These are phyloP conservation scores for Vaccinium vitisidaea DNA, from an alignment of 148 eudicot species.

Conservation along the genomic window DNA sequence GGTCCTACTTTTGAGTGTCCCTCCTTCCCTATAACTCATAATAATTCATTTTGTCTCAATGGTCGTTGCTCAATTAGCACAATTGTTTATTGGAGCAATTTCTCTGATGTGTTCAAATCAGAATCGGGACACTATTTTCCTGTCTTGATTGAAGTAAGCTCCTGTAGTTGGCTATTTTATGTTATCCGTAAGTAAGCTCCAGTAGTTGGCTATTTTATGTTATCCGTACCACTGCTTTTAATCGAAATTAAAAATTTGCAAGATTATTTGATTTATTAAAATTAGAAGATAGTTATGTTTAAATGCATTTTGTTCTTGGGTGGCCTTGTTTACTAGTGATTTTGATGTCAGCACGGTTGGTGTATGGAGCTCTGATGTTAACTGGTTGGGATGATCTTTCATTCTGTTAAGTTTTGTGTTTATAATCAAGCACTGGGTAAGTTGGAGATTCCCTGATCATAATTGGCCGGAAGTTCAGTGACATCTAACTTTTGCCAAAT, in stretches of 20 bases:
- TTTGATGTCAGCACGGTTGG: not conserved
- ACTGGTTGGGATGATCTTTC: not conserved
- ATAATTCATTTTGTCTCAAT: not conserved
- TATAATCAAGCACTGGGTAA: not conserved
- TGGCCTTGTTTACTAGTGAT: not conserved
- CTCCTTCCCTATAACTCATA: not conserved
- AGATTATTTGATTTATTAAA: not conserved
- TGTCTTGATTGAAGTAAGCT: constrained; percentile 1
- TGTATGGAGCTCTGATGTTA: constrained; percentile 3
- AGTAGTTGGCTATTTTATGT: not conserved
- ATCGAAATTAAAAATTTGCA: not conserved
- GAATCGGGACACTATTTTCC: not conserved
- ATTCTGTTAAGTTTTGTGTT: not conserved
- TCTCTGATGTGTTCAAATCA: not conserved
- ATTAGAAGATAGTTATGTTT: not conserved
- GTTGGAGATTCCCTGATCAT: constrained; percentile 6
- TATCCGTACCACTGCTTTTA: not conserved
- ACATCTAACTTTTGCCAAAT: not conserved
- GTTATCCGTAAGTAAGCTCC: not conserved
- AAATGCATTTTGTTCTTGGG: not conserved
- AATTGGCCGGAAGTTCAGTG: not conserved
- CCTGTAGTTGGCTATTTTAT: not conserved
- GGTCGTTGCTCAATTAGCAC: not conserved
- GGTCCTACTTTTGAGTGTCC: constrained; percentile 10
- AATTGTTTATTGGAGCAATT: not conserved